phyloP scores from a whole-genome alignment of 2,329 filamentous ascomycete genomes.

The Fusarium sp. region DNA sequence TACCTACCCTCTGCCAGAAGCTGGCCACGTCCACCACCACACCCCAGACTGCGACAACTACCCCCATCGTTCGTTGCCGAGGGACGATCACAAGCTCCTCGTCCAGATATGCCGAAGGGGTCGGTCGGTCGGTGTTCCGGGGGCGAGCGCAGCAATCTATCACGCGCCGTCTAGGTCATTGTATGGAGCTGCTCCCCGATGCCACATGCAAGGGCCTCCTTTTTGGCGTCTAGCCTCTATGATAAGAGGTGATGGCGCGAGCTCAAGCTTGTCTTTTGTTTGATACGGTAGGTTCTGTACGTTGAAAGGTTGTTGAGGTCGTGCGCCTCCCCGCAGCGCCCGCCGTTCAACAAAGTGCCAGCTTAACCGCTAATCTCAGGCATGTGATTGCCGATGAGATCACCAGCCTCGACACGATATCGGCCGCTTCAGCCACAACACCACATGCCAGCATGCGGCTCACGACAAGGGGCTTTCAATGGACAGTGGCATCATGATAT shows the following conservation, averaged over 20 bases:
- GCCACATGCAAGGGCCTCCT: conserved; percentile 29
- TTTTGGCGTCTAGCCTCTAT: conserved; percentile 12
- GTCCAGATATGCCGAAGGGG: conserved; percentile 29
- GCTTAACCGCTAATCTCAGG: conserved; percentile 38
- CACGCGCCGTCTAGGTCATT: conserved; percentile 44
- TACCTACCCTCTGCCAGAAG: conserved; percentile 74
- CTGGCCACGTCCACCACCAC: conserved; percentile 73
- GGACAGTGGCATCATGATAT: too few species aligned
- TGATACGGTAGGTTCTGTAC: conserved; percentile 13
- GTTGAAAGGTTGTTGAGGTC: conserved; percentile 44
- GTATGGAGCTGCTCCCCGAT: conserved; percentile 19
- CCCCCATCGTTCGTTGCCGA: conserved; percentile 60
- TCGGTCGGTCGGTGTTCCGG: conserved; percentile 14
- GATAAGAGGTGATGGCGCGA: not conserved
- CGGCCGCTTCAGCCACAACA: conserved; percentile 21
- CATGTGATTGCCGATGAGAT: conserved; percentile 54
- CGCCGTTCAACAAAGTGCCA: conserved; percentile 41
- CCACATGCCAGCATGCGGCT: conserved; percentile 17
- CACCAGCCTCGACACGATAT: conserved; percentile 37
- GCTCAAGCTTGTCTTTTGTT: conserved; percentile 6
- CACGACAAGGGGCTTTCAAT: too few species aligned
- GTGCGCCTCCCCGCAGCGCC: conserved; percentile 42
- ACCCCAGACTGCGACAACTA: conserved; percentile 67
- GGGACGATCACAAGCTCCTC: conserved; percentile 53
- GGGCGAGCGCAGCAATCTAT: conserved; percentile 32